Base-by-base conservation (phyloP, 2,329 filamentous ascomycete species). In the Rutstroemia sp. region DNA sequence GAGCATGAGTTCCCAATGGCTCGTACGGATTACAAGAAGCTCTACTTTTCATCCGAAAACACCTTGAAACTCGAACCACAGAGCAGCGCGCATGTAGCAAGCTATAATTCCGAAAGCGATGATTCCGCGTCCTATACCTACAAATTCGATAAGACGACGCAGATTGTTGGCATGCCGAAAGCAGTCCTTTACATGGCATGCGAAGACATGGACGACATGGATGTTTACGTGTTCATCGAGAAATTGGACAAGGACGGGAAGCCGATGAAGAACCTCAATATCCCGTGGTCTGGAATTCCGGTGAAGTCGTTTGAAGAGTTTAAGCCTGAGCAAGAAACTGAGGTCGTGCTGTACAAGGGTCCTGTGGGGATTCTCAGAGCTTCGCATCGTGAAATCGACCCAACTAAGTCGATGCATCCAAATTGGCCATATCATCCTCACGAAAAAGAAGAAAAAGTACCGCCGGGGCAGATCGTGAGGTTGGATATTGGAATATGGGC, bases 91-190 rank as follows among this genome's bases (percentile, higher is more conserved):
- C 30, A 34, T 34, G 30, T 34, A 9, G 30, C 9, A 4, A 34
- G 30, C 10, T 34, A 34, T 12, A 34, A 34, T 12, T 34, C 30
- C 10, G 30, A 34, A 34, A 34, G 4, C 12, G 30, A 12, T 12
- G 30, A 34, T 34, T 34, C 30, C 9, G 30, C 12, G 9, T 34
- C 30, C 4, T 34, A 34, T 12, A 34, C 30, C 9, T 34, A 34
- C 30, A 74, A 65, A 0, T 78, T 79, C 57, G 19, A 63, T 2
- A 63, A 73, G 46, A 63, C 64, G 2, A 70, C 73, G 0, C 65
- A 71, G 4, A 61, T 79, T 1, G 71, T 76, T n/a, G 77, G 76
- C 1, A 64, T 76, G 0, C 70, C 76, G 7, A 78, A 78, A 61
- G 74, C 75, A 0, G 63, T 73, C 0, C 63, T 80, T 0, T 76